Base-by-base conservation (phyloP, 352 stramenopile genomes). In the Phytophthora cryptogea region DNA sequence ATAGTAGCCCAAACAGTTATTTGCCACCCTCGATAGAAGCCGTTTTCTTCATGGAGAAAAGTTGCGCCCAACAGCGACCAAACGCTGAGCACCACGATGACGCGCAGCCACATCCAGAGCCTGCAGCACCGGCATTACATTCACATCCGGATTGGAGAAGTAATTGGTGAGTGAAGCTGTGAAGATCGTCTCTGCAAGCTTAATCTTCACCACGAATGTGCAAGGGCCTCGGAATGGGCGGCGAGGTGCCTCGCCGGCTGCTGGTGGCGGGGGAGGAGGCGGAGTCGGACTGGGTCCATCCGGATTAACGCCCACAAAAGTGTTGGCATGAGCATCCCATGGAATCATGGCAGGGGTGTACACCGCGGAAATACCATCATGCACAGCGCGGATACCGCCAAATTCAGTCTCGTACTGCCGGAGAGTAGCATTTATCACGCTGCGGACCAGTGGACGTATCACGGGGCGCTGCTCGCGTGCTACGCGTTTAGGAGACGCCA, bases 131-230 rank as follows among this genome's bases (percentile, higher is more conserved):
- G 74, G 76, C 71, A 83, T 75, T 16, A 80, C 72, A 58, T 88
- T 89, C 11, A 74, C 73, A 13, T 86, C 73, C 5, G 80, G 76
- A 20, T 88, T 78, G 1, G 63, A 45, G 42, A 79, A 86, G 39
- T 90, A 88, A 23, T 78, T 64, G 0, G 57, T 65, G 5, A 89
- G 30, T 0, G 74, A 68, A 11, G 47, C 71, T 44, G 86, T 74
- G 4, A 61, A 69, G 43, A 90, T 86, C 5, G 73, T 72, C 56
- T 90, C 78, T 2, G 80, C 80, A 3, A 81, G 59, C 55, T 89
- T 89, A n/a, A 91, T 76, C 23, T 80, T 85, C 11, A 90, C 74
- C 8, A 84, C 71, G 62, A 91, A 93, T 0, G 77, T 88, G 11
- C 63, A 69, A 14, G 82, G 76, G 0, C 73, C 65, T 52, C 56